Evolutionary conservation across 371 early-diverging fungal genomes (phyloP).

Genomic region (Circinella umbellata): DNA sequence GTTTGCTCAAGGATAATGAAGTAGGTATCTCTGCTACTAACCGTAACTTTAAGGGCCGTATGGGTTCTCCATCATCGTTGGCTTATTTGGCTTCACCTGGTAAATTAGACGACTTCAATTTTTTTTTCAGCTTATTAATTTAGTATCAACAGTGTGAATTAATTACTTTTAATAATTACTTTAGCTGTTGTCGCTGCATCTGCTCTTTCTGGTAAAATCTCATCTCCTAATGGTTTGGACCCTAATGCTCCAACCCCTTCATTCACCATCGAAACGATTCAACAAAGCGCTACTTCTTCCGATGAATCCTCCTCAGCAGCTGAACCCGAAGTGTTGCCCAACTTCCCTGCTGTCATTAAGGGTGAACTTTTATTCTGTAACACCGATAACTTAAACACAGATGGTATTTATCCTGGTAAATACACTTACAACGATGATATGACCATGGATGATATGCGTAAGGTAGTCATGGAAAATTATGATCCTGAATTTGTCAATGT

Average conservation of each 20-base stretch:
- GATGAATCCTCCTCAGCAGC: constrained; percentile 20
- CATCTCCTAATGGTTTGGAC: constrained; percentile 55
- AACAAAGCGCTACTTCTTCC: constrained; percentile 1
- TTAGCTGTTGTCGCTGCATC: constrained; percentile 90
- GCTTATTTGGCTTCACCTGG: constrained; percentile 92
- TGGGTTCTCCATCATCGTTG: constrained; percentile 91
- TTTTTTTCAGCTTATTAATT: no score
- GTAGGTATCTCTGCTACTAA: constrained; percentile 97
- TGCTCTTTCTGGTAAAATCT: constrained; percentile 81
- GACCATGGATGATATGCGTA: constrained; percentile 83
- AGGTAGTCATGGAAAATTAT: constrained; percentile 97
- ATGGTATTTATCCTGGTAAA: constrained; percentile 95
- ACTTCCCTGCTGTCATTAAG: constrained; percentile 73
- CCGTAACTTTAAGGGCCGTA: constrained; percentile 97
- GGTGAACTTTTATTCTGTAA: constrained; percentile 88
- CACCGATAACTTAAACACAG: constrained; percentile 95
- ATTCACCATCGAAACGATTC: constrained; percentile 23
- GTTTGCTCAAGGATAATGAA: constrained; percentile 90
- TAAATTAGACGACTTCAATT: no score
- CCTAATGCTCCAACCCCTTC: constrained; percentile 23
- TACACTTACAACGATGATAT: constrained; percentile 96
- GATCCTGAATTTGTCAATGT: constrained; percentile 82
- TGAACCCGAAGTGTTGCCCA: constrained; percentile 54
- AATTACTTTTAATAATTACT: not conserved
- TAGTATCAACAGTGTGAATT: no score